Base-by-base conservation (phyloP, 2,329 filamentous ascomycete species). In the Scedosporium boydii region DNA sequence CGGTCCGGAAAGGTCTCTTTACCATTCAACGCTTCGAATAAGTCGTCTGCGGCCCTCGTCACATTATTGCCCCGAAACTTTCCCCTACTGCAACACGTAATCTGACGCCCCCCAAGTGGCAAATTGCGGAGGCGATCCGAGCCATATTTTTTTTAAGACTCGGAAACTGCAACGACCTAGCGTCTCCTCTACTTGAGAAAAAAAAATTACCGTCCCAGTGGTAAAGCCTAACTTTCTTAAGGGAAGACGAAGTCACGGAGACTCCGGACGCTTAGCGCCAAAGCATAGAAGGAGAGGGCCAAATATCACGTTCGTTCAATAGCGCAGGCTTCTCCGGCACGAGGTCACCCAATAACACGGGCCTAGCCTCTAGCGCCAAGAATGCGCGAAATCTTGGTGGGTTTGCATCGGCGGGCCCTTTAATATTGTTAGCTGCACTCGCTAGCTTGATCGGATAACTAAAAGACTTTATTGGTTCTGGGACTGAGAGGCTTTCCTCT, bases 91-190 rank as follows among this genome's bases (percentile, higher is more conserved):
- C 34, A 12, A 38, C 34, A 14, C 34, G 34, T 38, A 38, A 38
- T 38, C 34, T 12, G 34, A 38, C 12, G 9, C 34, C 34, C 34
- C 9, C 34, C 10, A 38, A 34, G 51, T 55, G 51, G 51, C 51
- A 55, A 55, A 55, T 55, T 55, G 51, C 51, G 51, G 51, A 55
- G 51, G 23, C 51, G 51, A 55, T 26, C 51, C 51, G 51, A 55
- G 5, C 51, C 51, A 23, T 5, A 55, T 55, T 55, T 12, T 38
- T 38, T 38, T 38, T 55, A 29, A 55, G 51, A 55, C 51, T 55
- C 48, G 18, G 34, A 23, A 26, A 12, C 51, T 10, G 51, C 12
- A 14, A 14, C 21, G 12, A 6, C 23, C 51, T 55, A 55, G 51
- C 12, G 51, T 27, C 51, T 14, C 12, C 51, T 14, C 12, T 23